Conservation (phyloP, 2,329 filamentous ascomycete species). For the Sporothrix pallida region DNA sequence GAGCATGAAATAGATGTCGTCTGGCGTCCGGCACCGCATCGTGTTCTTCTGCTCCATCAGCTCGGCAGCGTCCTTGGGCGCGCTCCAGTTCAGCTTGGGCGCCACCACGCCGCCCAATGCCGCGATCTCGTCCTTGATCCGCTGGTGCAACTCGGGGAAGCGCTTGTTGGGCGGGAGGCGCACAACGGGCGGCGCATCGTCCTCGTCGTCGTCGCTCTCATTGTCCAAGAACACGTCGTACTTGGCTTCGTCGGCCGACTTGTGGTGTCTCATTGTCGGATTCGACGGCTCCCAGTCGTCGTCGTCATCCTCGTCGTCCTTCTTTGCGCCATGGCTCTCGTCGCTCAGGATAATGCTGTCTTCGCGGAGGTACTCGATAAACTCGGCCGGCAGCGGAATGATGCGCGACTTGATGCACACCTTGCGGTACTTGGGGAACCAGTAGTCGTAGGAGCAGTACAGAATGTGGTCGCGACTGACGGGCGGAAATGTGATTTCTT, state of each 20-base stretch:
- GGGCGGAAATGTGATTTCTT: slow-evolving; percentile 73
- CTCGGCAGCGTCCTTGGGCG: slow-evolving; percentile 94
- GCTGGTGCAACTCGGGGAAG: slow-evolving; percentile 74
- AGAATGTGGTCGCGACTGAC: slow-evolving; percentile 86
- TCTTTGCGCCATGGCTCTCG: slow-evolving; percentile 51
- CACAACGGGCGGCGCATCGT: slow-evolving; percentile 51
- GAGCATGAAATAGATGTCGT: slow-evolving; percentile 90
- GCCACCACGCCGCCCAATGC: slow-evolving; percentile 85
- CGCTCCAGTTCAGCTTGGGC: slow-evolving; percentile 97
- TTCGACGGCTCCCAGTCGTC: slow-evolving; percentile 58
- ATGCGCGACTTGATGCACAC: slow-evolving; percentile 85
- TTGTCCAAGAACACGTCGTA: slow-evolving; percentile 33
- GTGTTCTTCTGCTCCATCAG: slow-evolving; percentile 85
- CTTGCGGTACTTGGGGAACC: slow-evolving; percentile 84
- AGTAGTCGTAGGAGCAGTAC: slow-evolving; percentile 91
- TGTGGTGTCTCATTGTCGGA: slow-evolving; percentile 42
- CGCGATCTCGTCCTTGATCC: slow-evolving; percentile 76
- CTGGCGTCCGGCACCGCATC: slow-evolving; percentile 84
- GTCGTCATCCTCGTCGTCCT: slow-evolving; percentile 52
- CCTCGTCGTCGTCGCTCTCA: slow-evolving; percentile 55
- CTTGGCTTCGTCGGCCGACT: slow-evolving; percentile 51
- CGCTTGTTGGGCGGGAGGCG: slow-evolving; percentile 59
- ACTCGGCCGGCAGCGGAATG: slow-evolving; percentile 74
- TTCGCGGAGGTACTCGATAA: slow-evolving; percentile 85
- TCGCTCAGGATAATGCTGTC: slow-evolving; percentile 90